Percentiles rank a stretch among this genome's conserved stretches.
These are phyloP conservation scores for Debaryomycetaceae sp. DNA, from an alignment of 1,139 yeast genomes.

Conservation along the genomic window DNA sequence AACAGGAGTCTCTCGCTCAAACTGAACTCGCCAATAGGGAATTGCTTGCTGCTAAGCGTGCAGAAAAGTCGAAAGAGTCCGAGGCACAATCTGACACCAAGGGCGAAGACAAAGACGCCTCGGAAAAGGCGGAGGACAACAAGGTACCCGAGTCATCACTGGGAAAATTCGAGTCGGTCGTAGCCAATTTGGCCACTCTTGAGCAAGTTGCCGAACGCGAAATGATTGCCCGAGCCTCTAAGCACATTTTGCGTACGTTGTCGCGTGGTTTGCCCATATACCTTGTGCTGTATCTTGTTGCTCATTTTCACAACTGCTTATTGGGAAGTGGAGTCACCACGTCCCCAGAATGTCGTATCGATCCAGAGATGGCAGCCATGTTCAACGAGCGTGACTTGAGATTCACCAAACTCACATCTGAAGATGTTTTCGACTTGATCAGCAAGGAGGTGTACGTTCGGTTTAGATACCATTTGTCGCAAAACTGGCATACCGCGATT, in stretches of 20 bases:
- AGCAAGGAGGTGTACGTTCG: conserved; percentile 50
- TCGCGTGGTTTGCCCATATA: conserved; percentile 48
- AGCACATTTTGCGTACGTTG: conserved; percentile 62
- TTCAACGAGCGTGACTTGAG: conserved; percentile 40
- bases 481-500: conserved; percentile 39
- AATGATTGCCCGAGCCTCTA: conserved; percentile 73
- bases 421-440: conserved; percentile 40
- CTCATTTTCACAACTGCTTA: conserved; percentile 72
- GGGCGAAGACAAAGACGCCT: conserved; percentile 21
- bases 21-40: too few relatives aligned
- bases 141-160: conserved; percentile 29
- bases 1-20: conserved; percentile 15
- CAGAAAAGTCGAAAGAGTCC: conserved; percentile 28
- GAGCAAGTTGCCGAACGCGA: conserved; percentile 54
- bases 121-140: conserved; percentile 20
- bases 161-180: conserved; percentile 40
- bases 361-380: conserved; percentile 37
- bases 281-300: conserved; percentile 54
- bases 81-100: conserved; percentile 15
- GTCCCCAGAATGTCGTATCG: conserved; percentile 40
- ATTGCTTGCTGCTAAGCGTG: conserved; percentile 15
- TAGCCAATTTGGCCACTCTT: conserved; percentile 45
- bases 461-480: conserved; percentile 58
- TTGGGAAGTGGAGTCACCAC: conserved; percentile 48
- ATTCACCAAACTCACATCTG: conserved; percentile 44